phyloP scores from a whole-genome alignment of 176 grass and related monocot species.

The Metroxylon sagu region DNA sequence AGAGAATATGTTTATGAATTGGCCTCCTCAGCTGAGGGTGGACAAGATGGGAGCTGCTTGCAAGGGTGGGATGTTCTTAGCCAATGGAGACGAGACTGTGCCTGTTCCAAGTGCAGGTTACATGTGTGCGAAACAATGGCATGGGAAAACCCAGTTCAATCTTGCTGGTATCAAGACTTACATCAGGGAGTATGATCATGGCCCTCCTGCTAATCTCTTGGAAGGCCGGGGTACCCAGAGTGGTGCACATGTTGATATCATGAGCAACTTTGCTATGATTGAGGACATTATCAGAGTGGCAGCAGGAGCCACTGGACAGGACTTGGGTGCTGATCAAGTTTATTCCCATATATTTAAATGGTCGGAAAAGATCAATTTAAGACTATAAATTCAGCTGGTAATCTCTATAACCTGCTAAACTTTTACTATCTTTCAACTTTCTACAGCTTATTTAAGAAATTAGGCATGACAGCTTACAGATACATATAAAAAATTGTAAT shows the following conservation, averaged over 20 bases:
- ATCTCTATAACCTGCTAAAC: neutral
- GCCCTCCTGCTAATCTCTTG: conserved; percentile 68
- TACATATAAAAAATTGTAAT: too few relatives aligned
- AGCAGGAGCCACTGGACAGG: conserved; percentile 75
- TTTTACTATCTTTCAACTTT: too few relatives aligned
- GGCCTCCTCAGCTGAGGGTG: conserved; percentile 52
- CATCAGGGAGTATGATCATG: conserved; percentile 72
- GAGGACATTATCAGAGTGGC: conserved; percentile 96
- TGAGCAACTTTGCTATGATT: conserved; percentile 93
- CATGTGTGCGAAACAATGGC: conserved; percentile 95
- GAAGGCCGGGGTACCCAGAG: conserved; percentile 92
- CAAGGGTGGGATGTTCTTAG: conserved; percentile 73
- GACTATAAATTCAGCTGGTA: conserved; percentile 26
- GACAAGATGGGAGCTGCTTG: conserved; percentile 56
- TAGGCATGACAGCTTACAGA: too few relatives aligned
- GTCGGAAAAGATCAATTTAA: conserved; percentile 75
- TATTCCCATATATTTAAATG: conserved; percentile 92
- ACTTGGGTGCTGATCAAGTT: conserved; percentile 72
- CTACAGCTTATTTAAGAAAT: too few relatives aligned
- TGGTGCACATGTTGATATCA: conserved; percentile 94
- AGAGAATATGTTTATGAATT: conserved; percentile 92
- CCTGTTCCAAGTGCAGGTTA: conserved; percentile 78
- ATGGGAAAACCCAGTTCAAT: conserved; percentile 87
- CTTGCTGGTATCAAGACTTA: conserved; percentile 77
- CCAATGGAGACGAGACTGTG: conserved; percentile 91